A percentile compares a stretch with the other conserved stretches of the same genome.
Evolutionary conservation across 2,329 filamentous ascomycete genomes (phyloP).

Genomic region (Akanthomyces lecanii): DNA sequence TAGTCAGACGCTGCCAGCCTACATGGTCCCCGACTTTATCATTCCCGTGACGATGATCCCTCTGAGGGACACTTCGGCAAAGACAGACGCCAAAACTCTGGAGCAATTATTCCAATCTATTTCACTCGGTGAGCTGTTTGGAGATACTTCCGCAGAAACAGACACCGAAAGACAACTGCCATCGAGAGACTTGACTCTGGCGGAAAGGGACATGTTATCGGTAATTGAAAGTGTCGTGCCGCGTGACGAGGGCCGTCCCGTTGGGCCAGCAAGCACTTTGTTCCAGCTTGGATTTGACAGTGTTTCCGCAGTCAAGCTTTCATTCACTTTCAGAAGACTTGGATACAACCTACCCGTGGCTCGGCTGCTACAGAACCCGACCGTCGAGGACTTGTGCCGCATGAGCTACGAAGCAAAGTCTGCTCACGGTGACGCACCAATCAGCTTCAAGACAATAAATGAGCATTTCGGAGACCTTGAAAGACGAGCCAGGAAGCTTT

Average conservation of each 20-base stretch:
- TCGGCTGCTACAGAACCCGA: constrained; percentile 31
- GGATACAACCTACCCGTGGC: constrained; percentile 32
- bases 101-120: constrained; percentile 15
- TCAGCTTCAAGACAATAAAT: neutral
- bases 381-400: constrained; percentile 30
- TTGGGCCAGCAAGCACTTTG: constrained; percentile 19
- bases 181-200: constrained; percentile 1
- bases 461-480: neutral
- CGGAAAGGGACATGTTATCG: neutral
- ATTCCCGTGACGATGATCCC: constrained; percentile 13
- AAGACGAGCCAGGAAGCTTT: neutral
- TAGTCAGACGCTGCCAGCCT: constrained; percentile 11
- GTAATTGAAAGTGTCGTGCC: neutral
- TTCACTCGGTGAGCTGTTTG: constrained; percentile 10
- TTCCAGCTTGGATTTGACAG: constrained; percentile 37
- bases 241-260: neutral
- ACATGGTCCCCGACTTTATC: constrained; percentile 18
- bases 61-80: constrained; percentile 13
- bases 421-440: neutral
- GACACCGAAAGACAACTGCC: neutral
- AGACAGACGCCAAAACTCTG: constrained; percentile 13
- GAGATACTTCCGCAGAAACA: neutral
- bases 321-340: constrained; percentile 29
- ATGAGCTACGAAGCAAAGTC: neutral
- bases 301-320: constrained; percentile 33